Evolutionary conservation across 169 alveolate genomes (phyloP), one percentile per base, ranked within the genome.

Genomic region (Plasmodium knowlesi): DNA sequence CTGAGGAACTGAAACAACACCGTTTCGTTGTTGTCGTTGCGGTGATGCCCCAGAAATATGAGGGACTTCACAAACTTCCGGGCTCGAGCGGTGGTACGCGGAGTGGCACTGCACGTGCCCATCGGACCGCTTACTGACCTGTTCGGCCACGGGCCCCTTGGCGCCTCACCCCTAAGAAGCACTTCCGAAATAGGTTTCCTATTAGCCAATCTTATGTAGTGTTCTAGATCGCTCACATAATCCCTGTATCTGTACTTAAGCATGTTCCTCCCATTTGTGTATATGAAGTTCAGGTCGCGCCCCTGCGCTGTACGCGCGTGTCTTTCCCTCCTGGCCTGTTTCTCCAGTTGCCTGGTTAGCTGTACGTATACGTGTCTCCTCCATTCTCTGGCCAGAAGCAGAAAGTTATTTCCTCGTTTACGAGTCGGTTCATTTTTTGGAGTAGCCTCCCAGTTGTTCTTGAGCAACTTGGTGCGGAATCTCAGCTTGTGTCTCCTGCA

Each of bases 11-110:
- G 80, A 57, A 88, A 76, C 28, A 88, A 41, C n/a, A 88, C 32
- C 4, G 94, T 88, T 57, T 88, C 94, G 30, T 88, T 88, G 32
- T 54, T 88, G 82, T 88, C 94, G 81, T 88, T 88, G 19, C 81
- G 22, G 50, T 76, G 86, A 14, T 88, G 94, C 28, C 94, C 94
- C 57, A 88, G 2, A 37, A 88, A 88, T 22, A 88, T 82, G 3
- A 88, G 34, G 2, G 89, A 53, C 46, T 78, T 88, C 43, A 88
- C 71, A 16, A 25, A 16, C 43, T 37, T 57, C 4, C 54, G 16
- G 19, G 41, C 19, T 2, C 34, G 28, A 3, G 28, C 16, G n/a
- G 74, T 22, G 28, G 74, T n/a, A n/a, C n/a, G n/a, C n/a, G n/a
- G n/a, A n/a, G n/a, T n/a, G n/a, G n/a, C n/a, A n/a, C n/a, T n/a